Conservation (phyloP, 495 filamentous ascomycete species). For the Tuber microsphaerosporum region DNA sequence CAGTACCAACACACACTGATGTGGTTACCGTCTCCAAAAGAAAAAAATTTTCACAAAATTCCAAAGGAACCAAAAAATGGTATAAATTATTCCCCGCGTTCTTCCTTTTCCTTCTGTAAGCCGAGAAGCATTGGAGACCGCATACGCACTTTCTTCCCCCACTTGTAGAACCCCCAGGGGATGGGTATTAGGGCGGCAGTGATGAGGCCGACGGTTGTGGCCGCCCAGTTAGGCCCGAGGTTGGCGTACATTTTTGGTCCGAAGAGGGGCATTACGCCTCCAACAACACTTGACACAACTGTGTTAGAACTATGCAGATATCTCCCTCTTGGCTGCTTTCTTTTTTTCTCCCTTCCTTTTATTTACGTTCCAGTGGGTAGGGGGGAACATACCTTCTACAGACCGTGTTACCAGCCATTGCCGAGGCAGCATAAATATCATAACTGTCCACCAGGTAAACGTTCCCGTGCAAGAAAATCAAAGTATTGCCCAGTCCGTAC, state of each 20-base stretch:
- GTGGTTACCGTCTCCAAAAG: not conserved
- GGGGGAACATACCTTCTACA: conserved; percentile 46
- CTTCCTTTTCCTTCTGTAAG: conserved; percentile 65
- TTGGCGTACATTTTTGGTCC: conserved; percentile 63
- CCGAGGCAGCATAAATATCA: conserved; percentile 69
- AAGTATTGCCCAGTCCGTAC: conserved; percentile 69
- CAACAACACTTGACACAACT: conserved; percentile 46
- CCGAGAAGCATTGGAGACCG: conserved; percentile 58
- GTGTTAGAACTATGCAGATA: conserved; percentile 20
- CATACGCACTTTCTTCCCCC: conserved; percentile 61
- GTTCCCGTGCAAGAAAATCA: conserved; percentile 69
- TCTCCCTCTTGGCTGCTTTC: conserved; percentile 8
- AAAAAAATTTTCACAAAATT: not conserved
- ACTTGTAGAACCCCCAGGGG: conserved; percentile 70
- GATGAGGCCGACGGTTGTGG: conserved; percentile 63
- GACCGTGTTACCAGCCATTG: conserved; percentile 69
- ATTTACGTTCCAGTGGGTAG: not conserved
- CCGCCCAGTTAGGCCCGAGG: conserved; percentile 72
- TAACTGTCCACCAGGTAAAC: conserved; percentile 75
- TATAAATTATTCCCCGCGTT: conserved; percentile 47
- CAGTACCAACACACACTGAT: not conserved
- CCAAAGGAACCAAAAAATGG: not conserved
- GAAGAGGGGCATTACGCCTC: conserved; percentile 66
- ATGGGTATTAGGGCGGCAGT: conserved; percentile 68
- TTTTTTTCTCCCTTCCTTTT: not conserved